A percentile compares a stretch with the other conserved stretches of the same genome.
Evolutionary conservation across 73 alveolate genomes (phyloP).

Genomic region (Symbiodinium pilosum): DNA sequence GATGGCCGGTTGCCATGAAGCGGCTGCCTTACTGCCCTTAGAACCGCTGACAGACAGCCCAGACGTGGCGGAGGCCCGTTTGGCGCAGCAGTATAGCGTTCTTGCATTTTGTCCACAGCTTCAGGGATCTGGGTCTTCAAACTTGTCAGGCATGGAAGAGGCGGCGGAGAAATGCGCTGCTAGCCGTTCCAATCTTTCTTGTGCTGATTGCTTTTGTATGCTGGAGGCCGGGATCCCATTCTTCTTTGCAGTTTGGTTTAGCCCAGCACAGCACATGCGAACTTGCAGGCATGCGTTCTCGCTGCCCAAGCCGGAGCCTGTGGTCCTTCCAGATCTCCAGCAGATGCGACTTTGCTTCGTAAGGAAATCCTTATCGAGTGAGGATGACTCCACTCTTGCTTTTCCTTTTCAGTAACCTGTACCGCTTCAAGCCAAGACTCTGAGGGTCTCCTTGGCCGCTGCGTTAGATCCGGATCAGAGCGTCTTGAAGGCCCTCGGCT

Average conservation of each 20-base stretch:
- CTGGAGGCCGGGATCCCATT: not conserved
- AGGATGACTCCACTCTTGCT: no score
- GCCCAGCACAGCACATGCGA: no score
- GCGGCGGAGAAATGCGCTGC: not conserved
- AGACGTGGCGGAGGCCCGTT: not conserved
- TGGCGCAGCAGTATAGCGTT: no score
- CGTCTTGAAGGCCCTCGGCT: not conserved
- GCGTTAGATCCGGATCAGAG: not conserved
- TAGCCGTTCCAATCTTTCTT: not conserved
- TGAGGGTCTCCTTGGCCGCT: not conserved
- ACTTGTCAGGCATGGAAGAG: slow-evolving; percentile 7
- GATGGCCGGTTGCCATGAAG: no score
- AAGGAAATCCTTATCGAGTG: no score
- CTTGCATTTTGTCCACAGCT: no score
- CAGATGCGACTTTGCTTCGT: not conserved
- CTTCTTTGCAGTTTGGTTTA: no score
- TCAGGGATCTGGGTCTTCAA: no score
- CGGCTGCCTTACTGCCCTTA: not conserved
- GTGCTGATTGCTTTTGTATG: not conserved
- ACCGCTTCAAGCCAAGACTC: no score
- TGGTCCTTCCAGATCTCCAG: not conserved
- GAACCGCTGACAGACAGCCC: not conserved
- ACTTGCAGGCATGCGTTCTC: no score
- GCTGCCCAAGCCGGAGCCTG: not conserved
- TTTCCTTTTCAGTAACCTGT: no score